Evolutionary conservation across 805 yeast species (phyloP), one percentile per base, ranked within the genome.

Genomic region (Kazachstania kunashirensis): DNA sequence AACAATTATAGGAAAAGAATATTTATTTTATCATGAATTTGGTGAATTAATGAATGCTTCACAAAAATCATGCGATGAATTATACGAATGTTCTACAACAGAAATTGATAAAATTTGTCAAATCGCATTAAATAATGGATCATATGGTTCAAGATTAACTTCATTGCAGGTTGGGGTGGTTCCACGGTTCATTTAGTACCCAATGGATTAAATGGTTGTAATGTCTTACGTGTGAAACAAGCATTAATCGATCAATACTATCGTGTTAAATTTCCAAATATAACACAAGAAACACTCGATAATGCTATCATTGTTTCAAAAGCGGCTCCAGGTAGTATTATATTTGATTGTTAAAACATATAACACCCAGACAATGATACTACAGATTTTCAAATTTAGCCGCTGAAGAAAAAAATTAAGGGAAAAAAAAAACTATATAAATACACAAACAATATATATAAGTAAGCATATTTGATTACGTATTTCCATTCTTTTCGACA

Each of bases 91-190:
- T 38, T 75, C 83, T 1, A 68, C 71, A 39, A 65, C 64, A 1
- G 77, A 71, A 42, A 66, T 77, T 33, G 73, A 78, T 39, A 55
- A 56, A 9, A 52, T 79, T 27, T 74, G 81, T 49, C 37, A 49
- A 6, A 67, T 79, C 36, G 84, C 84, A 3, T 53, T 63, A 28
- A 49, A 44, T 1, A 65, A 70, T 44, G 88, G 86, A 3, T 63
- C 83, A 0, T 65, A 57, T 40, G 86, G 86, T n/a, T 73, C 83
- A 1, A 65, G 88, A 39, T 67, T 77, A n/a, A 79, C 86, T 4
- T n/a, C n/a, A 86, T 86, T 16, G 86, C 86, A 7, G 88, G 86
- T 3, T 79, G 77, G 69, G 86, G 86, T 25, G 86, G 86, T 5
- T 73, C 78, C 18, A 66, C 80, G 0, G 81, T 79, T 13, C 84